Percentiles rank a stretch among this genome's conserved stretches.
Conservation (phyloP, 345 rosid species). For the Populus simonii region DNA sequence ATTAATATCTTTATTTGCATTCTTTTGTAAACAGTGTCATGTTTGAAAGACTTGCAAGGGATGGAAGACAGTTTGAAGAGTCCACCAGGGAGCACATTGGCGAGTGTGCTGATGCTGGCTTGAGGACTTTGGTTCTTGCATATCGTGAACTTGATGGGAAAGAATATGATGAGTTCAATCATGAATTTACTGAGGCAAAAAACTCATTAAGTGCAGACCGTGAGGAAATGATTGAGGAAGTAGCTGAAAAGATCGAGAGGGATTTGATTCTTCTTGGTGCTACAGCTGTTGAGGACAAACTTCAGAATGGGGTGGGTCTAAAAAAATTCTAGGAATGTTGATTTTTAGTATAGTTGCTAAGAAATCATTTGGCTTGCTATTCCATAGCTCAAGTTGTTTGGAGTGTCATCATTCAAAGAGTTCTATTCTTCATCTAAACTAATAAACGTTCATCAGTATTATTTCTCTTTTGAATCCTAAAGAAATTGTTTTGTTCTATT, state of each 20-base stretch:
- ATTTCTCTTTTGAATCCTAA: background rate
- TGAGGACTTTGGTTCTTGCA: constrained; percentile 91
- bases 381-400: background rate
- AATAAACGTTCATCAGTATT: background rate
- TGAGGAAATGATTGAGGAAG: constrained; percentile 66
- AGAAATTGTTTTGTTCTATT: background rate
- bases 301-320: constrained; percentile 82
- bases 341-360: background rate
- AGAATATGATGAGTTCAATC: constrained; percentile 64
- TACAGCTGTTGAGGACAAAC: constrained; percentile 95
- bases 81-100: constrained; percentile 62
- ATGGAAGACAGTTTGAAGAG: constrained; percentile 55
- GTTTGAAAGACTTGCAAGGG: constrained; percentile 76
- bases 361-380: background rate
- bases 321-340: background rate
- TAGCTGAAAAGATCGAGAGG: constrained; percentile 63
- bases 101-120: constrained; percentile 89
- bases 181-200: constrained; percentile 66
- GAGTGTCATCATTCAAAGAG: background rate
- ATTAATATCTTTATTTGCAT: background rate
- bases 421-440: background rate
- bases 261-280: constrained; percentile 87
- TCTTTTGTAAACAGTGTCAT: constrained; percentile 54
- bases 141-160: constrained; percentile 76
- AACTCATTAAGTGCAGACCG: constrained; percentile 56